A percentile compares a stretch with the other conserved stretches of the same genome.
Evolutionary conservation across 371 early-diverging fungal species (phyloP).

Genomic region (Rhizopus microsporus): DNA sequence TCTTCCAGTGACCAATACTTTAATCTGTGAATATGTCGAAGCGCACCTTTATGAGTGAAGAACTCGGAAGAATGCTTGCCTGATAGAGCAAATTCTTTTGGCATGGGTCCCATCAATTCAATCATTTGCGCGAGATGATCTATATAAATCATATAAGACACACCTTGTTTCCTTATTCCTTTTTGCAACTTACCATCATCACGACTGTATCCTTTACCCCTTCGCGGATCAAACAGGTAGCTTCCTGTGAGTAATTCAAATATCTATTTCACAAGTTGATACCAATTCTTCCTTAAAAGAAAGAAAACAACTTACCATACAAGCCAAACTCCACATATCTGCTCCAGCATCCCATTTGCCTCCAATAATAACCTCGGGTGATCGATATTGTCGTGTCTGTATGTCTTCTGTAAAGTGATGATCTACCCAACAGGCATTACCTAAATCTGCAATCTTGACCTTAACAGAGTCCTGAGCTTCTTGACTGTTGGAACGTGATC

Average conservation of each 20-base stretch:
- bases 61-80: conserved; percentile 79
- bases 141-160: conserved; percentile 20
- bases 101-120: conserved; percentile 87
- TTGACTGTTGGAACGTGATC: not conserved
- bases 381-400: conserved; percentile 97
- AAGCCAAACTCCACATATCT: conserved; percentile 98
- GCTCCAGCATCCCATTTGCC: conserved; percentile 89
- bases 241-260: conserved; percentile 94
- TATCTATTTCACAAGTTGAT: conserved; percentile 29
- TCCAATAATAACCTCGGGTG: conserved; percentile 97
- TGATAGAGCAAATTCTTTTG: conserved; percentile 67
- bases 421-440: conserved; percentile 97
- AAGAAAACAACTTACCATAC: conserved; percentile 65
- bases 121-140: conserved; percentile 97
- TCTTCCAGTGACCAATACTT: conserved; percentile 81
- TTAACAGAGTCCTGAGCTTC: conserved; percentile 44
- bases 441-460: conserved; percentile 97
- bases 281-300: not conserved
- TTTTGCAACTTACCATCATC: conserved; percentile 76
- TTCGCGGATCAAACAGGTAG: conserved; percentile 93
- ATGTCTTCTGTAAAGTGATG: conserved; percentile 96
- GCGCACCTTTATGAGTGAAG: conserved; percentile 78
- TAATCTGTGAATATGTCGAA: conserved; percentile 84
- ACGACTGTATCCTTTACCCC: conserved; percentile 78
- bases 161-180: not conserved